Conservation (phyloP, 352 stramenopile genomes). For the Phytophthora gonapodyides region DNA sequence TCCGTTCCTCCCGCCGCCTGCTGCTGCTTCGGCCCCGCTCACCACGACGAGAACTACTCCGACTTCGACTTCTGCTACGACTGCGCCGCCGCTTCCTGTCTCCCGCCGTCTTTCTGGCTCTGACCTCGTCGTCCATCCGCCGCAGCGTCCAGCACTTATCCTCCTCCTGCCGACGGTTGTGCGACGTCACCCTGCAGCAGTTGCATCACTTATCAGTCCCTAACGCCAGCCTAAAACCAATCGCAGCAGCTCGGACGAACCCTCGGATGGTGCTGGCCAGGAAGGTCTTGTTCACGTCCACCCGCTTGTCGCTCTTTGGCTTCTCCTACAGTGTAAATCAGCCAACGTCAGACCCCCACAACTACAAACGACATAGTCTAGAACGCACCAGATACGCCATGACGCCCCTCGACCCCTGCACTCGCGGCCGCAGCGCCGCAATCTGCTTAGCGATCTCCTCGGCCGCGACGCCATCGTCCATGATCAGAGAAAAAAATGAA, state of each 20-base stretch:
- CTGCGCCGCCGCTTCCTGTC: conserved; percentile 6
- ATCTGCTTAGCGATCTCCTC: conserved; percentile 48
- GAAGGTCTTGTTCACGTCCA: conserved; percentile 76
- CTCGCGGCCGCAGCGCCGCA: conserved; percentile 33
- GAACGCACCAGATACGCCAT: conserved; percentile 57
- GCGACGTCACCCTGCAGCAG: conserved; percentile 49
- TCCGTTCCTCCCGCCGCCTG: conserved; percentile 6
- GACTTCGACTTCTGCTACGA: conserved; percentile 21
- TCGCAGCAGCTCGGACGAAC: conserved; percentile 26
- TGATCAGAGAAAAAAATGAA: too few species aligned
- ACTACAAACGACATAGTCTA: not conserved
- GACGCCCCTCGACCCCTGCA: conserved; percentile 44
- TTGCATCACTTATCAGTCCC: not conserved
- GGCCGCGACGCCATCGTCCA: conserved; percentile 32
- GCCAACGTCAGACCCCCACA: conserved; percentile 3
- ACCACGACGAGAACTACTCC: conserved; percentile 9
- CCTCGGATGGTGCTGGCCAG: conserved; percentile 63
- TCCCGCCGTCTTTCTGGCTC: conserved; percentile 4
- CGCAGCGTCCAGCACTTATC: conserved; percentile 64
- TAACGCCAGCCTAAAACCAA: not conserved
- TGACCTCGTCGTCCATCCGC: conserved; percentile 39
- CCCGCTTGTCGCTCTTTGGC: conserved; percentile 25
- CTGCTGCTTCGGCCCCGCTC: not conserved
- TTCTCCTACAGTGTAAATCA: conserved; percentile 23
- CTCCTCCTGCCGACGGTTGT: conserved; percentile 71